These are phyloP conservation scores for Ramichloridium luteum DNA, from an alignment of 2,329 filamentous ascomycete genomes.

Conservation along the genomic window DNA sequence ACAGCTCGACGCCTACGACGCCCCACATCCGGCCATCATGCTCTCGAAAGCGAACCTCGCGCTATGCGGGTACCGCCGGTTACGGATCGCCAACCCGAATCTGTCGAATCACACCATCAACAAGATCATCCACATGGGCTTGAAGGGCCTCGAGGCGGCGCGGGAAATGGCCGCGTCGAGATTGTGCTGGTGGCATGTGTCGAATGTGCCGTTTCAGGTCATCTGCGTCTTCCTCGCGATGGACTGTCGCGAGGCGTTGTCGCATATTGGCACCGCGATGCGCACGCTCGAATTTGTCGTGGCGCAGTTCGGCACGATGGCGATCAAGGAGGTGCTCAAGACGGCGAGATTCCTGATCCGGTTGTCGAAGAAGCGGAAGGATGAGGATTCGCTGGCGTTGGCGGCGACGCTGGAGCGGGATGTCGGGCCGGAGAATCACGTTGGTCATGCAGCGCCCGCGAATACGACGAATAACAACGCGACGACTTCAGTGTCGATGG, in stretches of 20 bases:
- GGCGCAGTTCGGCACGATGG: slow-evolving; percentile 20
- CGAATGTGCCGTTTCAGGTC: slow-evolving; percentile 48
- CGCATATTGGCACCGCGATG: slow-evolving; percentile 41
- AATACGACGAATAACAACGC: not conserved
- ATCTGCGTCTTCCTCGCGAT: slow-evolving; percentile 45
- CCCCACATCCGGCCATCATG: slow-evolving; percentile 21
- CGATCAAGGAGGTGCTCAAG: slow-evolving; percentile 40
- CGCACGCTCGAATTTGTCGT: slow-evolving; percentile 23
- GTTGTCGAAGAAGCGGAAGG: slow-evolving; percentile 32
- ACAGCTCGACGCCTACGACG: slow-evolving; percentile 21
- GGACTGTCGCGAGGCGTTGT: slow-evolving; percentile 39
- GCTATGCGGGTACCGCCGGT: slow-evolving; percentile 43
- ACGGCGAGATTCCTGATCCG: slow-evolving; percentile 43
- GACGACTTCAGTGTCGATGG: not conserved
- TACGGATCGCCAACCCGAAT: slow-evolving; percentile 39
- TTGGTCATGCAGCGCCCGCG: not conserved
- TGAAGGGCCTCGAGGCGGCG: slow-evolving; percentile 37
- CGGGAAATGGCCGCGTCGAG: slow-evolving; percentile 33
- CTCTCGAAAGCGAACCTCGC: slow-evolving; percentile 42
- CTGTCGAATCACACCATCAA: slow-evolving; percentile 34
- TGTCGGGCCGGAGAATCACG: slow-evolving; percentile 4
- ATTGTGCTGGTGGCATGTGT: slow-evolving; percentile 47
- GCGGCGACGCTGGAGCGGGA: slow-evolving; percentile 8
- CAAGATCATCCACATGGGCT: slow-evolving; percentile 36
- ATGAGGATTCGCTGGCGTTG: slow-evolving; percentile 30